phyloP scores from a whole-genome alignment of 2,329 filamentous ascomycete genomes.

The Alternaria viburni region DNA sequence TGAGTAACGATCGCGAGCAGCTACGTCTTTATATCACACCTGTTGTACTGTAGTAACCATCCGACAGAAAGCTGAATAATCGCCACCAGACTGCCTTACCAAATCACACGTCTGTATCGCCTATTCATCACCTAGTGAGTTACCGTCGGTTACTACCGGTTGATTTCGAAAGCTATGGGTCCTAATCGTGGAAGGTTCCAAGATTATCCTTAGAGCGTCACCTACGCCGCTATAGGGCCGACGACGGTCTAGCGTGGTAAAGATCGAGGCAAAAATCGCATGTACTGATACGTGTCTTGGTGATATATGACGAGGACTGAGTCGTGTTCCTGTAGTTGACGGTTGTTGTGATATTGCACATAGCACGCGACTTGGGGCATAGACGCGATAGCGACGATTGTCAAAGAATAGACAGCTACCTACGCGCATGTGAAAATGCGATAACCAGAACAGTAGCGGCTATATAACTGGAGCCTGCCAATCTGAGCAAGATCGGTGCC shows the following conservation, averaged over 20 bases:
- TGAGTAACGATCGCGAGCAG: not conserved
- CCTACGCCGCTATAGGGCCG: not conserved
- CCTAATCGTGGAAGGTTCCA: not conserved
- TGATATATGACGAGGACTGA: not conserved
- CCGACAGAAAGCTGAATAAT: not conserved
- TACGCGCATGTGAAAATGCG: not conserved
- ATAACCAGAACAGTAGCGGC: not conserved
- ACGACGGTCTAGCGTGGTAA: not conserved
- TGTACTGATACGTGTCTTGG: not conserved
- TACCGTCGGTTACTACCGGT: not conserved
- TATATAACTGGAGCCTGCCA: not conserved
- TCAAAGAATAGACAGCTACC: not conserved
- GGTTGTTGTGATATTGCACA: not conserved
- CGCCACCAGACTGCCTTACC: not conserved
- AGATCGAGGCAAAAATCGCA: constrained; percentile 3
- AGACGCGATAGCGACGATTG: not conserved
- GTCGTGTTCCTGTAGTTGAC: not conserved
- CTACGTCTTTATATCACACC: not conserved
- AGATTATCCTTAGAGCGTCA: not conserved
- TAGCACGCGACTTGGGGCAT: not conserved
- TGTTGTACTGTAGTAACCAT: not conserved
- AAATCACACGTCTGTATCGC: not conserved
- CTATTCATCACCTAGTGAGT: not conserved
- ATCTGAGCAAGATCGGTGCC: not conserved
- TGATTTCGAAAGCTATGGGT: not conserved